A percentile compares a stretch with the other conserved stretches of the same genome.
Evolutionary conservation across 148 eudicot species (phyloP).

Genomic region (Vaccinium corymbosum): DNA sequence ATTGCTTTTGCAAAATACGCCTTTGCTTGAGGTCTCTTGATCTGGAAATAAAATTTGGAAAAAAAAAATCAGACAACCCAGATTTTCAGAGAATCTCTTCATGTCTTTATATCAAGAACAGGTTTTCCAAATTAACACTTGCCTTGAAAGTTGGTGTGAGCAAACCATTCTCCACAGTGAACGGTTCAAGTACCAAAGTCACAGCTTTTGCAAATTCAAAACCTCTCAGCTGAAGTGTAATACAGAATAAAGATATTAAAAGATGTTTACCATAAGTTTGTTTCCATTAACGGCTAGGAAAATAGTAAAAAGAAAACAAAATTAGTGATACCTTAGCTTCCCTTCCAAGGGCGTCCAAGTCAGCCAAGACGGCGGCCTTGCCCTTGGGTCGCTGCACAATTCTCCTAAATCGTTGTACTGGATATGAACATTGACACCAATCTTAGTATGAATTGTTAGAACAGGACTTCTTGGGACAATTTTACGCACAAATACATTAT

Average conservation of each 20-base stretch:
- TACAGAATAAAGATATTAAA: neutral
- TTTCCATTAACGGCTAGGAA: constrained; percentile 10
- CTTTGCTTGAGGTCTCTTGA: constrained; percentile 83
- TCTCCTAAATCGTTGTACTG: constrained; percentile 69
- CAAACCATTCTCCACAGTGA: constrained; percentile 81
- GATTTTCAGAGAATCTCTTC: neutral
- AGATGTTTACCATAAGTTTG: neutral
- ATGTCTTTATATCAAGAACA: no score
- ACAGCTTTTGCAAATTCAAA: constrained; percentile 86
- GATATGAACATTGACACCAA: constrained; percentile 16
- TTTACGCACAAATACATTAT: neutral
- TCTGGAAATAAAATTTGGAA: constrained; percentile 23
- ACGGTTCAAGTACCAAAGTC: constrained; percentile 78
- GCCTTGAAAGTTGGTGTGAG: constrained; percentile 95
- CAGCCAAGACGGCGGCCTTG: constrained; percentile 77
- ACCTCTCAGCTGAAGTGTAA: constrained; percentile 61
- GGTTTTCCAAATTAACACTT: constrained; percentile 9
- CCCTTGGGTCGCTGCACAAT: constrained; percentile 69
- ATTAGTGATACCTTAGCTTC: constrained; percentile 60
- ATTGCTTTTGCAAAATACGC: constrained; percentile 67
- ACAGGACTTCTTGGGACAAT: neutral
- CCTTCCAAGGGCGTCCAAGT: constrained; percentile 76
- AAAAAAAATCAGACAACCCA: constrained; percentile 6
- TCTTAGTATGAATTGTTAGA: neutral
- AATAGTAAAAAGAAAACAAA: neutral